A percentile compares a stretch with the other conserved stretches of the same genome.
Conservation (phyloP, 73 alveolate genomes). For the Diophrys sp. region DNA sequence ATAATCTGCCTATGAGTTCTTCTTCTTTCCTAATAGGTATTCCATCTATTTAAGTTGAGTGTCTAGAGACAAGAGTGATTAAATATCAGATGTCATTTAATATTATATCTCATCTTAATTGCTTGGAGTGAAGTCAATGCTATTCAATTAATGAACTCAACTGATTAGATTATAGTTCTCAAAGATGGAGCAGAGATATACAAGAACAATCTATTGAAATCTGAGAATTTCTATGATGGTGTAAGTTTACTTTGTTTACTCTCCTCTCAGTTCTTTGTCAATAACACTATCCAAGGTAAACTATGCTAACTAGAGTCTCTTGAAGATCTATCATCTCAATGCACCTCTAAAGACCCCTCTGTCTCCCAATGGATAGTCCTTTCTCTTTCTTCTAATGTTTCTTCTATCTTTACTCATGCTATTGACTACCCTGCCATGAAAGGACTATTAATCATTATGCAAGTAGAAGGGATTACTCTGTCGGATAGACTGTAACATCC, state of each 20-base stretch:
- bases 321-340: neutral
- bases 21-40: no score
- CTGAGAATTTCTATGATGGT: neutral
- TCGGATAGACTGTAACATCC: neutral
- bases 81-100: no score
- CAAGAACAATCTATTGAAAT: no score
- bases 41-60: no score
- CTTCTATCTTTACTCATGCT: neutral
- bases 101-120: no score
- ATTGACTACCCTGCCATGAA: neutral
- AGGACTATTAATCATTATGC: neutral
- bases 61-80: no score
- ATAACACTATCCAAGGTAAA: neutral
- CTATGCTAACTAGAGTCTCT: neutral
- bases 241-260: no score
- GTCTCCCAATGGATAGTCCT: neutral
- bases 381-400: neutral
- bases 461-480: neutral
- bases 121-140: no score
- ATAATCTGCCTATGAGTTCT: no score
- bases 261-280: no score
- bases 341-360: neutral
- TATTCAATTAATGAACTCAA: no score
- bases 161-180: neutral
- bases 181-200: neutral